Evolutionary conservation across 306 rosid species (phyloP).

Genomic region (Trifolium subterraneum): DNA sequence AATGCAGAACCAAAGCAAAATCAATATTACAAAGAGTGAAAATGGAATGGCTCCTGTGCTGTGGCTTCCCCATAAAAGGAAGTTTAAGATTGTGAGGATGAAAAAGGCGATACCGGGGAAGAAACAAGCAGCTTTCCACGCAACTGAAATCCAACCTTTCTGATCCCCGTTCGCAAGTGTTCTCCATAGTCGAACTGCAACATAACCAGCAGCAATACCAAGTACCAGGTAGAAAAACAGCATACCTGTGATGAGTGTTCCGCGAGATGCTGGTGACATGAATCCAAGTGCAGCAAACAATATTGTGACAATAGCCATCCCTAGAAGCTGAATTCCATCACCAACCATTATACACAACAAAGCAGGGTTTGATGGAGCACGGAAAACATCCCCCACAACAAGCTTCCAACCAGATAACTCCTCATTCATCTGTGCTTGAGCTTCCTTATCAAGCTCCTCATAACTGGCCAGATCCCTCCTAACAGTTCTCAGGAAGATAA

Average conservation of each 20-base stretch:
- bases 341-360: constrained; percentile 92
- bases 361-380: constrained; percentile 76
- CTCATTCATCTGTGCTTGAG: constrained; percentile 98
- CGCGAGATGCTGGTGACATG: constrained; percentile 98
- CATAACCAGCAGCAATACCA: constrained; percentile 93
- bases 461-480: constrained; percentile 89
- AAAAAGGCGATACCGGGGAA: constrained; percentile 92
- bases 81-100: constrained; percentile 81
- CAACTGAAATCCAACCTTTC: constrained; percentile 83
- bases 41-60: constrained; percentile 98
- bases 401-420: constrained; percentile 99
- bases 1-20: constrained; percentile 95
- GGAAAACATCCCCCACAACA: constrained; percentile 97
- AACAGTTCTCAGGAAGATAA: constrained; percentile 92
- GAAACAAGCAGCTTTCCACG: constrained; percentile 93
- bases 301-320: constrained; percentile 97
- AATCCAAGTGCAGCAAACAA: constrained; percentile 96
- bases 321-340: constrained; percentile 93
- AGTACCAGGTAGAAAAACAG: constrained; percentile 89
- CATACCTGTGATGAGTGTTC: constrained; percentile 93
- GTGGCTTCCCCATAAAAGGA: constrained; percentile 94
- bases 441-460: constrained; percentile 98
- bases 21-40: constrained; percentile 73
- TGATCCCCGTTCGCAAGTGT: constrained; percentile 75
- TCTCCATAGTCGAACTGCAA: constrained; percentile 92